Conservation (phyloP, 768 basidiomycete genomes). For the Collybia nuda region DNA sequence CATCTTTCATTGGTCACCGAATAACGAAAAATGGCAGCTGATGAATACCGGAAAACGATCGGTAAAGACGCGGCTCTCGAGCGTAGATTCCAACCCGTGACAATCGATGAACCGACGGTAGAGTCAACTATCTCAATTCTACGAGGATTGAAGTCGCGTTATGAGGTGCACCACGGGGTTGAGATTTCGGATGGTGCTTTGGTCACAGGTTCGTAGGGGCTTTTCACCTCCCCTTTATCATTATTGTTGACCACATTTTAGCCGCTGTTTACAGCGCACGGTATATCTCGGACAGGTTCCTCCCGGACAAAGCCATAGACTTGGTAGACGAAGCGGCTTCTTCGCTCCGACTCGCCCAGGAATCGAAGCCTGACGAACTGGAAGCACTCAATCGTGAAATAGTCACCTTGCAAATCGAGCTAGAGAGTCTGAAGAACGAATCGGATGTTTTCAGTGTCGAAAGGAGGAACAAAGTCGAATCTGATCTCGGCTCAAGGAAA, state of each 20-base stretch:
- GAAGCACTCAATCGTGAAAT: constrained; percentile 83
- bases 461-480: constrained; percentile 66
- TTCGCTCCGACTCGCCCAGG: constrained; percentile 82
- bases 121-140: constrained; percentile 85
- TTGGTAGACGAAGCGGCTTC: constrained; percentile 93
- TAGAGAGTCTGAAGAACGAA: constrained; percentile 89
- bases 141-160: constrained; percentile 78
- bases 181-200: constrained; percentile 87
- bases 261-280: constrained; percentile 84
- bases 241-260: constrained; percentile 16
- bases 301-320: constrained; percentile 92
- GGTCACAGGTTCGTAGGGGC: constrained; percentile 62
- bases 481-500: constrained; percentile 57
- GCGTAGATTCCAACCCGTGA: constrained; percentile 87
- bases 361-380: constrained; percentile 83
- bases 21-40: constrained; percentile 42
- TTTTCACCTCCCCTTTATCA: neutral
- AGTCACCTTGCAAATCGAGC: constrained; percentile 85
- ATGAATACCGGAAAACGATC: constrained; percentile 90
- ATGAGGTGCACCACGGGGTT: constrained; percentile 93
- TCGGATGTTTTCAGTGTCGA: constrained; percentile 81
- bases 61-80: constrained; percentile 91
- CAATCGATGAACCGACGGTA: constrained; percentile 86
- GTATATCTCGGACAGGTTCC: constrained; percentile 84
- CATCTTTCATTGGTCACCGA: neutral